These are phyloP conservation scores for Epichloe gansuensis DNA, from an alignment of 2,329 filamentous ascomycete genomes.

Conservation along the genomic window DNA sequence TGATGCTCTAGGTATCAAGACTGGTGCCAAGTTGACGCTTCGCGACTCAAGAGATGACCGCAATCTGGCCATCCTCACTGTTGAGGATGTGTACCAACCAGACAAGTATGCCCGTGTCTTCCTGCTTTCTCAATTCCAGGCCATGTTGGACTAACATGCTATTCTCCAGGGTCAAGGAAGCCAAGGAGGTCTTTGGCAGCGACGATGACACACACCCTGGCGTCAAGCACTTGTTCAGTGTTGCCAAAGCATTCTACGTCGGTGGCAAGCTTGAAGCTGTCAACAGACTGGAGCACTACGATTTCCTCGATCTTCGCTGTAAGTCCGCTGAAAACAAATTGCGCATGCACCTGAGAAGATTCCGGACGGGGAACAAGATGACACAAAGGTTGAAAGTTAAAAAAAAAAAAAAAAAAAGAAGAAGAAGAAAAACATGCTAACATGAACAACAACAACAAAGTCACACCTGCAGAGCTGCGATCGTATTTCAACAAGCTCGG, in stretches of 20 bases:
- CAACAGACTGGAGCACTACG: conserved; percentile 93
- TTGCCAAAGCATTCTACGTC: conserved; percentile 77
- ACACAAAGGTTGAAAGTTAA: too few relatives aligned
- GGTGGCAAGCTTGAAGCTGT: conserved; percentile 94
- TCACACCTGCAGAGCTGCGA: conserved; percentile 88
- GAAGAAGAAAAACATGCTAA: background rate
- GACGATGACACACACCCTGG: conserved; percentile 85
- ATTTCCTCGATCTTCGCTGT: conserved; percentile 95
- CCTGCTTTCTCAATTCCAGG: background rate
- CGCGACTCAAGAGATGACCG: conserved; percentile 94
- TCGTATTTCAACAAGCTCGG: conserved; percentile 98
- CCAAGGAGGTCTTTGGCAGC: conserved; percentile 86
- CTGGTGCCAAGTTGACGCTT: conserved; percentile 73
- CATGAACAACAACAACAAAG: conserved; percentile 28
- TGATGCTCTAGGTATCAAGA: conserved; percentile 61
- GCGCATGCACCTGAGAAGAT: background rate
- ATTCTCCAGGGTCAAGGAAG: conserved; percentile 63
- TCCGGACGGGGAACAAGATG: too few relatives aligned
- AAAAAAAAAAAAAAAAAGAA: background rate
- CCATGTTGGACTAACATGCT: background rate
- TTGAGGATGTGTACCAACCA: conserved; percentile 90
- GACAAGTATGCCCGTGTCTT: conserved; percentile 58
- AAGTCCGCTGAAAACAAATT: conserved; percentile 23
- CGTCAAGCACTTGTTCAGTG: conserved; percentile 76
- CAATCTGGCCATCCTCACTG: conserved; percentile 87